A percentile compares a stretch with the other conserved stretches of the same genome.
Evolutionary conservation across 176 grass and related monocot species (phyloP).

Genomic region (Tuctoria greenei): DNA sequence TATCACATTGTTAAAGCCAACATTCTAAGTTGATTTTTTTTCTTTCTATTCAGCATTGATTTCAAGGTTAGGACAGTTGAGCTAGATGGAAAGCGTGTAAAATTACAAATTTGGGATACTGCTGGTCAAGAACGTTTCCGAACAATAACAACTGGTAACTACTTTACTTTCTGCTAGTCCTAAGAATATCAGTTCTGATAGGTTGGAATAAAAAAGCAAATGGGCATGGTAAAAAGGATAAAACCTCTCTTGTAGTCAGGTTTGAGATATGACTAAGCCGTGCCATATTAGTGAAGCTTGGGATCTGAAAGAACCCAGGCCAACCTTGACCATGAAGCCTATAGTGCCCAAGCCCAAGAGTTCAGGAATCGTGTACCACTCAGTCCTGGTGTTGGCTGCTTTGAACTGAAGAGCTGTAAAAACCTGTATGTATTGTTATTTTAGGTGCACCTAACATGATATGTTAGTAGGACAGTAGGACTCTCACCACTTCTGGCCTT

Average conservation of each 20-base stretch:
- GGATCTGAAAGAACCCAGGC: not conserved
- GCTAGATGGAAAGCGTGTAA: slow-evolving; percentile 85
- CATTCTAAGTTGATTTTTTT: slow-evolving; percentile 9
- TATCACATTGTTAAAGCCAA: slow-evolving; percentile 14
- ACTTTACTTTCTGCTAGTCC: not conserved
- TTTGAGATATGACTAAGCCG: no score
- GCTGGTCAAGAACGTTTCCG: slow-evolving; percentile 91
- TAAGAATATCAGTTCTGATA: not conserved
- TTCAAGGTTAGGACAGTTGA: slow-evolving; percentile 90
- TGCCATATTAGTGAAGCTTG: not conserved
- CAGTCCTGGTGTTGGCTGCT: not conserved
- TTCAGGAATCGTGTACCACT: not conserved
- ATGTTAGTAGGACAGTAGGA: not conserved
- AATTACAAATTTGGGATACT: slow-evolving; percentile 92
- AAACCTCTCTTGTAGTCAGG: not conserved
- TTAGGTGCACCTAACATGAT: not conserved
- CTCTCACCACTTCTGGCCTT: not conserved
- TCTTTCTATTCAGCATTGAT: slow-evolving; percentile 56
- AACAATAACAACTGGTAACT: slow-evolving; percentile 82
- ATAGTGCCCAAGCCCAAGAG: no score
- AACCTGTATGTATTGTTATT: not conserved
- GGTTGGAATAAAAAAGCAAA: not conserved
- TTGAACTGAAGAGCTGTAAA: not conserved
- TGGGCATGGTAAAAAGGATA: not conserved
- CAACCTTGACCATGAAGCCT: not conserved